Evolutionary conservation across 2,329 filamentous ascomycete species (phyloP).

Genomic region (Aspergillus fumigatus): DNA sequence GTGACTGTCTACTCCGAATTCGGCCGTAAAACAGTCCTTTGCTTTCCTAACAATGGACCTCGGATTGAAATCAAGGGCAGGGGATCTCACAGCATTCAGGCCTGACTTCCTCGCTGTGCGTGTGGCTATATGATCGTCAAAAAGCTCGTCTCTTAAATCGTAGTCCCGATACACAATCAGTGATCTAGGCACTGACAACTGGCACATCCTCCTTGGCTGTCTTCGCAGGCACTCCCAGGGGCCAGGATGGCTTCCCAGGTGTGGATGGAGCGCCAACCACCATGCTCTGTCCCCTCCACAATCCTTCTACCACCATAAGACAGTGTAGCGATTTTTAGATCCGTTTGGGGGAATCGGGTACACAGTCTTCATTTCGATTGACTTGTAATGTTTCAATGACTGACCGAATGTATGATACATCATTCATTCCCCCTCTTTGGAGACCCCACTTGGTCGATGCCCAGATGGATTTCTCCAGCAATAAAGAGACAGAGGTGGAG

Average conservation of each 20-base stretch:
- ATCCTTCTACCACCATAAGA: too few relatives aligned
- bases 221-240: not conserved
- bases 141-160: not conserved
- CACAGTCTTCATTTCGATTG: not conserved
- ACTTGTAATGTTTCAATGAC: not conserved
- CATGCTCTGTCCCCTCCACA: too few relatives aligned
- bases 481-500: not conserved
- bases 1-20: slow-evolving; percentile 14
- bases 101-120: not conserved
- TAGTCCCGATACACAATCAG: not conserved
- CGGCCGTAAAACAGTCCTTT: slow-evolving; percentile 13
- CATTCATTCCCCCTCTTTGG: not conserved
- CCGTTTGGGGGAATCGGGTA: too few relatives aligned
- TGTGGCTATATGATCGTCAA: not conserved
- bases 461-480: not conserved
- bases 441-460: not conserved
- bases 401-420: not conserved
- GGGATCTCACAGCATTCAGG: not conserved
- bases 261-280: too few relatives aligned
- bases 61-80: slow-evolving; percentile 11
- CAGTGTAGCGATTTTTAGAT: too few relatives aligned
- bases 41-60: slow-evolving; percentile 16
- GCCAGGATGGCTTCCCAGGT: too few relatives aligned
- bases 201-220: not conserved
- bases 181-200: not conserved